These are phyloP conservation scores for Colletotrichum sansevieriae DNA, from an alignment of 2,329 filamentous ascomycete species.

Conservation along the genomic window DNA sequence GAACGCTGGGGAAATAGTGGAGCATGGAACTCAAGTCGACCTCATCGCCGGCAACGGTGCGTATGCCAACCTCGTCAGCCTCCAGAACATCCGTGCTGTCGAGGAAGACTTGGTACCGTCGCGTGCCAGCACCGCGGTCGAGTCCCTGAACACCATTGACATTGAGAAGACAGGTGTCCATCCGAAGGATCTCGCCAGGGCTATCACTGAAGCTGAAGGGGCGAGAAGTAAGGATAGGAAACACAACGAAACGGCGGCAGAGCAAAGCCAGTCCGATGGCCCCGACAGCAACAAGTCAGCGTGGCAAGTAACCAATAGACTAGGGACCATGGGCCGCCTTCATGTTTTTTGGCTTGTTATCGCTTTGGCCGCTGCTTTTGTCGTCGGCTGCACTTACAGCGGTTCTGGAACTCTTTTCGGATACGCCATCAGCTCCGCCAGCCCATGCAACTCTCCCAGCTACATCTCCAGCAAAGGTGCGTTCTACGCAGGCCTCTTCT, in stretches of 20 bases:
- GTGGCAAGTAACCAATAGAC: constrained; percentile 54
- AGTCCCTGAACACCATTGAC: constrained; percentile 58
- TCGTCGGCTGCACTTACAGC: constrained; percentile 68
- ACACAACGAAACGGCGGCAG: constrained; percentile 45
- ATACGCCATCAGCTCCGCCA: constrained; percentile 57
- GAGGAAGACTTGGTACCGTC: constrained; percentile 49
- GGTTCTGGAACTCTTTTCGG: constrained; percentile 67
- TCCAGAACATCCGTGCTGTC: constrained; percentile 54
- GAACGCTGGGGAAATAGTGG: constrained; percentile 68
- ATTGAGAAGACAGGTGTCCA: constrained; percentile 46
- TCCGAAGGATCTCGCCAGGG: constrained; percentile 17
- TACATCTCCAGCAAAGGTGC: constrained; percentile 54
- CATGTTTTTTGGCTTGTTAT: constrained; percentile 55
- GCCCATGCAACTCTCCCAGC: constrained; percentile 58
- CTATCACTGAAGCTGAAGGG: constrained; percentile 44
- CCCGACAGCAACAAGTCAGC: constrained; percentile 56
- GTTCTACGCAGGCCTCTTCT: constrained; percentile 70
- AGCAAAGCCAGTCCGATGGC: constrained; percentile 51
- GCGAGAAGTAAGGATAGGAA: constrained; percentile 59
- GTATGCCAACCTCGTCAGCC: constrained; percentile 65
- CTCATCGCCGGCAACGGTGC: constrained; percentile 65
- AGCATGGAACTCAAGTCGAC: constrained; percentile 72
- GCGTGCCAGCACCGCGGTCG: constrained; percentile 48
- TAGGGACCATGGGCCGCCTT: constrained; percentile 55
- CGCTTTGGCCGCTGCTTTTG: constrained; percentile 58